Evolutionary conservation across 495 filamentous ascomycete species (phyloP), one percentile per base, ranked within the genome.

Genomic region (Neurospora sp.): DNA sequence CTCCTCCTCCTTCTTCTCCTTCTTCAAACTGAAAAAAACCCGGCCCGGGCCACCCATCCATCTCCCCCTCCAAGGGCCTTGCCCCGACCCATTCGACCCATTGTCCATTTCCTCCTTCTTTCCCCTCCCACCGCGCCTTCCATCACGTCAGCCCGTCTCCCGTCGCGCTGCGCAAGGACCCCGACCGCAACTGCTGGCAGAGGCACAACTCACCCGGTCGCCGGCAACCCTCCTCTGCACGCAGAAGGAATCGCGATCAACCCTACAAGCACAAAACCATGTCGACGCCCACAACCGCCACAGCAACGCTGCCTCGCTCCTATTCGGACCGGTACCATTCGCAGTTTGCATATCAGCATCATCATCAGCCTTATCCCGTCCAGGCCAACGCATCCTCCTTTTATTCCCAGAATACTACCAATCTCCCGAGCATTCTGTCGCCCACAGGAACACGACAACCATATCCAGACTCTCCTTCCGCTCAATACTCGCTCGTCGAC

Each of bases 211-310:
- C 48, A 74, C 39, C 70, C 46, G 12, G 54, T 66, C 54, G 54
- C 54, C 54, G 27, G 54, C 54, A 66, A 66, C 54, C 27, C 54
- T 66, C 14, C 54, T 66, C 54, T 66, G 23, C 54, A 66, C 54
- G 54, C 54, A 66, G 54, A 66, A 39, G 27, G 46, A 39, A 42
- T 38, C 42, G 40, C 72, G 18, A 73, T 69, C 42, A 37, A 31
- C 27, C 18, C 41, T 35, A 37, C 39, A 72, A 75, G 42, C 74
- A 72, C 73, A 78, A 70, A 75, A 81, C 78, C 79, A 96, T 96
- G 93, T 95, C 93, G 84, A 94, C 92, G 20, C 93, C 93, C 66
- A 94, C 92, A 69, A 93, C 91, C 69, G 92, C 91, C 69, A 93
- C 91, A 74, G 90, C 92, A 75, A 93, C 92, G 76, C 87, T 92